Base-by-base conservation (phyloP, 108 stramenopile genomes). In the Fragilaria crotonensis region DNA sequence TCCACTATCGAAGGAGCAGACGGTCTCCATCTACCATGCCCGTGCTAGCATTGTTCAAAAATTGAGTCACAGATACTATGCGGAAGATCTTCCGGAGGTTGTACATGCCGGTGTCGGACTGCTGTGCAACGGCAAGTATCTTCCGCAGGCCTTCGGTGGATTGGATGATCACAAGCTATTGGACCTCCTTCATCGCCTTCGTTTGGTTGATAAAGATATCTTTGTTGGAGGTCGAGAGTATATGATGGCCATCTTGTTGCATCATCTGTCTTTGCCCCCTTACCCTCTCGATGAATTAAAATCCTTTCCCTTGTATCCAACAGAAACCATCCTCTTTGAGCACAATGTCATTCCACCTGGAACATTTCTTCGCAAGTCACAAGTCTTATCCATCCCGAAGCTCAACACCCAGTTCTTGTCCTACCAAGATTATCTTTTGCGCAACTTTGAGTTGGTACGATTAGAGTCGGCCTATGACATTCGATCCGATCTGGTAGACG, bases 391-490 rank as follows among this genome's bases (percentile, higher is more conserved):
- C 4, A 62, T 98, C 29, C 97, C 97, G 25, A 96, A 96, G 64
- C 70, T 98, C 26, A 84, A 83, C 62, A 61, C 90, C 11, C 84
- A 85, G 60, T 98, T 91, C 60, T 73, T 98, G 21, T 95, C 95
- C 2, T 78, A 85, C 46, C 66, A 75, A 26, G 97, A 98, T 70
- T 96, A 96, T 72, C 62, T 98, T 4, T 54, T 89, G 30, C 78
- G 97, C 18, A 93, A 83, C 67, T 98, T 90, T 72, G 80, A 89
- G 23, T 74, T 98, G 30, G 87, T 86, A 36, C 82, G 90, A 20
- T 58, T 96, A 17, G 96, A 96, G 70, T 82, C 75, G 36, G 94
- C 97, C 0, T 95, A 95, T 56, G 95, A 94, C 59, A 96, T 98
- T 54, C 75, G 97, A 28, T 73, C 71, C 1, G 97, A 97, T 62